These are phyloP conservation scores for Kwoniella shandongensis DNA, from an alignment of 768 basidiomycete species.

Conservation along the genomic window DNA sequence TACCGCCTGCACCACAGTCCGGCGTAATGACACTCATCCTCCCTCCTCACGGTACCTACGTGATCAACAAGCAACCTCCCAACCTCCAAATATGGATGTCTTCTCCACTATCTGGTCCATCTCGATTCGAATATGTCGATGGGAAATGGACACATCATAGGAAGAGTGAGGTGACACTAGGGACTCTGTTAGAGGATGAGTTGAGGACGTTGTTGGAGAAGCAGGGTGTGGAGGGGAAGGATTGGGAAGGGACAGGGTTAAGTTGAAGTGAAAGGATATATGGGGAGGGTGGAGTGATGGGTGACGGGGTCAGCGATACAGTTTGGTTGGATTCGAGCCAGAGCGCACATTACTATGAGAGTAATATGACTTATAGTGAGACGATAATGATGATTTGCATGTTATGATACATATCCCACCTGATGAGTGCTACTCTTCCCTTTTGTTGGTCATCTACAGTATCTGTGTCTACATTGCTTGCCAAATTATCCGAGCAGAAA, in stretches of 20 bases:
- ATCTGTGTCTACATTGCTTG: too few relatives aligned
- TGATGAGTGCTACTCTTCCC: too few relatives aligned
- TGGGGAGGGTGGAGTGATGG: not conserved
- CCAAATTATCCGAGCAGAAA: too few relatives aligned
- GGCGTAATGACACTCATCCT: constrained; percentile 49
- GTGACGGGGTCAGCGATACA: not conserved
- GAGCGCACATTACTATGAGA: too few relatives aligned
- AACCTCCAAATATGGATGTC: constrained; percentile 53
- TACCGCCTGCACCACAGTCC: constrained; percentile 33
- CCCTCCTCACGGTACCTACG: constrained; percentile 52
- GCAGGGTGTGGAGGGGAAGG: constrained; percentile 22
- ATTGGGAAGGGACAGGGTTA: constrained; percentile 36
- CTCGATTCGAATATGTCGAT: constrained; percentile 41
- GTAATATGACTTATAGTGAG: too few relatives aligned
- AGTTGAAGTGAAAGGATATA: not conserved
- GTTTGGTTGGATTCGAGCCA: not conserved
- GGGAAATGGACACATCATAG: constrained; percentile 46
- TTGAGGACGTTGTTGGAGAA: constrained; percentile 32
- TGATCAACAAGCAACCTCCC: constrained; percentile 54
- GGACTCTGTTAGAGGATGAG: constrained; percentile 41
- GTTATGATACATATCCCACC: too few relatives aligned
- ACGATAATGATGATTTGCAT: too few relatives aligned
- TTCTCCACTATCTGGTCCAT: constrained; percentile 49
- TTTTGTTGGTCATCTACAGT: too few relatives aligned
- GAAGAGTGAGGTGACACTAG: constrained; percentile 31